Conservation (phyloP, 495 filamentous ascomycete genomes). For the Evernia prunastri region DNA sequence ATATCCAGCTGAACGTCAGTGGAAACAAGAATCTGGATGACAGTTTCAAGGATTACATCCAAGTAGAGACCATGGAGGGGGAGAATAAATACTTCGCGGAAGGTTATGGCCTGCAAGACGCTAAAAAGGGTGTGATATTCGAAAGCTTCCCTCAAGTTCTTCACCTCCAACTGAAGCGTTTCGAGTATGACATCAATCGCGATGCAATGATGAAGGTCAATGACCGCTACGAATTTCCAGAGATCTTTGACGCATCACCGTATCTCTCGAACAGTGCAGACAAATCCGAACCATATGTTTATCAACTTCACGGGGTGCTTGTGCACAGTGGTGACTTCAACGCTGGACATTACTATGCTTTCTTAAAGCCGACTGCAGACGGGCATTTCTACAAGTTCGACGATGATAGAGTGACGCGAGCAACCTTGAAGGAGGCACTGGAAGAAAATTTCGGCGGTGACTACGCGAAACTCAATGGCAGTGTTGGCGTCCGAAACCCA, state of each 20-base stretch:
- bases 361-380: constrained; percentile 85
- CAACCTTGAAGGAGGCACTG: constrained; percentile 82
- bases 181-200: constrained; percentile 92
- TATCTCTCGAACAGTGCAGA: constrained; percentile 87
- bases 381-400: constrained; percentile 96
- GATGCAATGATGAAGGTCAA: constrained; percentile 99
- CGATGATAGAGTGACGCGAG: constrained; percentile 90
- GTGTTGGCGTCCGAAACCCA: constrained; percentile 52
- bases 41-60: constrained; percentile 92
- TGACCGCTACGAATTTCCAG: constrained; percentile 94
- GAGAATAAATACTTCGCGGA: constrained; percentile 98
- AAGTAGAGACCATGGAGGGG: constrained; percentile 92
- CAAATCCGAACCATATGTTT: constrained; percentile 78
- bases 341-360: constrained; percentile 98
- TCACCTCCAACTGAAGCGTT: constrained; percentile 93
- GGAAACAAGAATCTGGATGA: constrained; percentile 88
- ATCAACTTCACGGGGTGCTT: constrained; percentile 89
- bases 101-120: constrained; percentile 87
- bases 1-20: constrained; percentile 93
- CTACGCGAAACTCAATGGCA: constrained; percentile 59
- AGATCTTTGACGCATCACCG: constrained; percentile 80
- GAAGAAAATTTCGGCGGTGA: constrained; percentile 97
- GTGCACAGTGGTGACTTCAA: constrained; percentile 96
- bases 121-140: constrained; percentile 96
- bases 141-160: constrained; percentile 91